A percentile compares a stretch with the other conserved stretches of the same genome.
Conservation (phyloP, 345 rosid species). For the Carallia brachiata region DNA sequence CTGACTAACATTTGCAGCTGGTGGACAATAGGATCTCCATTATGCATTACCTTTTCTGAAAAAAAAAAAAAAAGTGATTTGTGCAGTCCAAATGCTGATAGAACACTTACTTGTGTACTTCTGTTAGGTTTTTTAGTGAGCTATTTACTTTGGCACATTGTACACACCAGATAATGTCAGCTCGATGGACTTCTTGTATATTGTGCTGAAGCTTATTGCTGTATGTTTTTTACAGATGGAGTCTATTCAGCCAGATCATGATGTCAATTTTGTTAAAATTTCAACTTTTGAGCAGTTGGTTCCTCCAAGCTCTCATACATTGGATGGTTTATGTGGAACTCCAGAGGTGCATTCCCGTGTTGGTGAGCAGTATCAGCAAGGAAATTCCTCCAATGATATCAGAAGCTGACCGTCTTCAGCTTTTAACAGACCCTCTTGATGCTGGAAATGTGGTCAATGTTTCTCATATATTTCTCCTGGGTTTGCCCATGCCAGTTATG, state of each 20-base stretch:
- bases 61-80: no score
- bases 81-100: no score
- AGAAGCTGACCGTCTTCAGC: constrained; percentile 33
- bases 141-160: no score
- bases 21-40: not conserved
- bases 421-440: constrained; percentile 39
- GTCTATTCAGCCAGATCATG: constrained; percentile 31
- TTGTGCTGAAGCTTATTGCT: not conserved
- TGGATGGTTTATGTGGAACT: constrained; percentile 46
- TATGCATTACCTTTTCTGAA: not conserved
- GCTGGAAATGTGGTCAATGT: constrained; percentile 26
- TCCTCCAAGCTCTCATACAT: constrained; percentile 38
- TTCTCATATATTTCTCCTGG: constrained; percentile 44
- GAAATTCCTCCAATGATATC: constrained; percentile 62
- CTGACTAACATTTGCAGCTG: not conserved
- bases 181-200: not conserved
- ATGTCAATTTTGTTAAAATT: constrained; percentile 34
- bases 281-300: constrained; percentile 23
- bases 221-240: constrained; percentile 34
- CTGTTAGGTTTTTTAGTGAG: no score
- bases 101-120: no score
- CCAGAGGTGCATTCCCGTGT: constrained; percentile 52
- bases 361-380: constrained; percentile 65
- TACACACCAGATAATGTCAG: no score
- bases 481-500: constrained; percentile 49